Base-by-base conservation (phyloP, 345 rosid genomes). In the Salix arbutifolia region DNA sequence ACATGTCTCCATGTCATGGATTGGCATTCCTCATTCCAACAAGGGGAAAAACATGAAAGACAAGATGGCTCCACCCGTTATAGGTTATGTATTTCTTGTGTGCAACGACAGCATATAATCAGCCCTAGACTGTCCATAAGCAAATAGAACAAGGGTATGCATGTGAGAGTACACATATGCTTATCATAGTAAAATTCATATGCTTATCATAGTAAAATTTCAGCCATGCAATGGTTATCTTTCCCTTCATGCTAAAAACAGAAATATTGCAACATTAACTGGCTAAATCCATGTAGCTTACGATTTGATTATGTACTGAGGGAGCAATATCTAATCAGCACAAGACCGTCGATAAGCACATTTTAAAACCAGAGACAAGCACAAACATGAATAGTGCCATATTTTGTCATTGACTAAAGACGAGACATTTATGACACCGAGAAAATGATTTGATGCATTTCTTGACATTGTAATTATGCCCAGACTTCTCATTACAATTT, bases 201-300 rank as follows among this genome's bases (percentile, higher is more conserved):
- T 17, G 21, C 21, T 33, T 7, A 33, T 31, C 1, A 37, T 40
- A 40, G 11, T 65, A 13, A 28, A 65, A 65, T 65, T 65, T 50
- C 56, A 50, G 82, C 90, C 86, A 85, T 76, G 42, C 18, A 46
- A 58, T 26, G 76, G 76, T 81, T 71, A 82, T 84, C 52, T 60
- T 75, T 75, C 28, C 79, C 76, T 77, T 5, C 74, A 65, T 11
- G 10, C 25, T 37, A 42, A 13, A 62, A 6, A 75, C 61, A 80
- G 78, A 73, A 83, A 67, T 28, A 76, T 40, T 58, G 68, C 69
- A 69, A 68, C 44, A 56, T 66, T 19, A 17, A 53, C 21, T 69
- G 56, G 42, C 65, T 25, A 21, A 56, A 28, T 40, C 73, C 60
- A 37, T 76, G n/a, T 40, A 68, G 78, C 78, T 76, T 69, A 76